Evolutionary conservation across 176 grass and related monocot genomes (phyloP).

Genomic region (Avena insularis): DNA sequence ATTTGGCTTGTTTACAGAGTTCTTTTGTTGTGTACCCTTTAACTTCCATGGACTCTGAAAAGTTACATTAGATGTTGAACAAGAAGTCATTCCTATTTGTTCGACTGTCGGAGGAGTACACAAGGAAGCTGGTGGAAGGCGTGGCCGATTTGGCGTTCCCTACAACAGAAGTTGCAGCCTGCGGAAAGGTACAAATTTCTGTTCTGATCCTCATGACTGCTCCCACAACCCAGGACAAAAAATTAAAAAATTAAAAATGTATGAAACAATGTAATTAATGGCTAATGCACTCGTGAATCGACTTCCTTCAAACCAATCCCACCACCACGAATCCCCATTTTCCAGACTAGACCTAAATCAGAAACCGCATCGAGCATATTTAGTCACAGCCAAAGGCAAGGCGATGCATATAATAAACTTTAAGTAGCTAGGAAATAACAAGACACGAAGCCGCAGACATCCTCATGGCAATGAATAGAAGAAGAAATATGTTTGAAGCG

Average conservation of each 20-base stretch:
- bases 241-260: neutral
- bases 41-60: neutral
- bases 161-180: neutral
- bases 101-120: neutral
- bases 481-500: neutral
- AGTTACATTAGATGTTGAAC: neutral
- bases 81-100: neutral
- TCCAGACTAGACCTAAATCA: neutral
- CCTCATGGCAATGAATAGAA: neutral
- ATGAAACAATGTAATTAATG: neutral
- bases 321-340: slow-evolving; percentile 2
- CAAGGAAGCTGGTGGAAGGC: neutral
- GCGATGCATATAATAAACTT: neutral
- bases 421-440: neutral
- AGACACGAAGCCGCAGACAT: neutral
- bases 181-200: neutral
- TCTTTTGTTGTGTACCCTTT: neutral
- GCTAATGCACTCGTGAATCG: slow-evolving; percentile 1
- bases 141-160: neutral
- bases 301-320: neutral
- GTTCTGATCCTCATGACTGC: neutral
- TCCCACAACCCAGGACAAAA: neutral
- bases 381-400: neutral
- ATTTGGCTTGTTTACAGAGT: neutral
- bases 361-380: neutral